These are phyloP conservation scores for Fremontodendron californicum DNA, from an alignment of 345 rosid genomes.

Conservation along the genomic window DNA sequence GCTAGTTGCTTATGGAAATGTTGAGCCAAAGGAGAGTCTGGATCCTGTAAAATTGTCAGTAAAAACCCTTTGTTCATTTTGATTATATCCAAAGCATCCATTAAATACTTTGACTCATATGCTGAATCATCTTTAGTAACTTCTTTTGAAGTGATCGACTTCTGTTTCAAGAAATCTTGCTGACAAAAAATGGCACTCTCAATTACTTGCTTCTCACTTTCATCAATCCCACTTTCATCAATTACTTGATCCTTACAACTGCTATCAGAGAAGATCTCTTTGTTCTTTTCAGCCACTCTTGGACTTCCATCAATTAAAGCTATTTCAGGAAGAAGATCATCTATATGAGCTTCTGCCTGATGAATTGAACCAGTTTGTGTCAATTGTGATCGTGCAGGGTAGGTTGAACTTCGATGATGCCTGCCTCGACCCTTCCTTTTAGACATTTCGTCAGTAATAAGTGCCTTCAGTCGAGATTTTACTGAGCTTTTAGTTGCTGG, in stretches of 20 bases:
- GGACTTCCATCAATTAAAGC: conserved; percentile 18
- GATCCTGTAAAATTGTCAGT: conserved; percentile 41
- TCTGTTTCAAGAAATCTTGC: conserved; percentile 19
- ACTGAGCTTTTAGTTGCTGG: conserved; percentile 47
- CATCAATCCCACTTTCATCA: conserved; percentile 29
- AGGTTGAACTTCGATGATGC: conserved; percentile 48
- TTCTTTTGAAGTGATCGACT: conserved; percentile 23
- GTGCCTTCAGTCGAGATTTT: conserved; percentile 55
- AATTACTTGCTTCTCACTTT: neutral
- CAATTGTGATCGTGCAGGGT: conserved; percentile 33
- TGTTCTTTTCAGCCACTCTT: conserved; percentile 10
- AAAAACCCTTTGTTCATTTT: neutral
- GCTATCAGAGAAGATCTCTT: conserved; percentile 22
- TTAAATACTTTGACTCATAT: conserved; percentile 33
- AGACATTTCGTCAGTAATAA: conserved; percentile 48
- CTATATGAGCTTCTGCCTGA: conserved; percentile 23
- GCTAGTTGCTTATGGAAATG: conserved; percentile 41
- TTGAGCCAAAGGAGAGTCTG: conserved; percentile 49
- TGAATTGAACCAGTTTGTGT: conserved; percentile 23
- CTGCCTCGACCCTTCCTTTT: conserved; percentile 48
- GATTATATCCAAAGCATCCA: conserved; percentile 47
- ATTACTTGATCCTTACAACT: conserved; percentile 23
- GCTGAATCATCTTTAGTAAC: conserved; percentile 24
- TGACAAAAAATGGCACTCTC: neutral
- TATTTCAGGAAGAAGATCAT: conserved; percentile 14